Evolutionary conservation across 2,329 filamentous ascomycete genomes (phyloP).

Genomic region (Pyrenochaeta sp.): DNA sequence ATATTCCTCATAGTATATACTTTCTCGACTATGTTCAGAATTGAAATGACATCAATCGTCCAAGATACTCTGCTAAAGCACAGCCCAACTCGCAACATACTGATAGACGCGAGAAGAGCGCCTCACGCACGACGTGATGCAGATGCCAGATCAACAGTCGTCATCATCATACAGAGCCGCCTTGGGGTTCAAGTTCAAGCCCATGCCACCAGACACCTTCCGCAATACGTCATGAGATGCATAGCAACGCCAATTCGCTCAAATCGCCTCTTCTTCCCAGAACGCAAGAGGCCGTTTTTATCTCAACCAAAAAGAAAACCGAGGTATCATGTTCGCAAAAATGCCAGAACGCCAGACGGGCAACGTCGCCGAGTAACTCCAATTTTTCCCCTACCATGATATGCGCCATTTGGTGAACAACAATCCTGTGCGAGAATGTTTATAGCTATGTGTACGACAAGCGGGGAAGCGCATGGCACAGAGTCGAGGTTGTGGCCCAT

Average conservation of each 20-base stretch:
- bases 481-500: too few relatives aligned
- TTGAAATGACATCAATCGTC: conserved; percentile 7
- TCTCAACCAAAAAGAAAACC: conserved; percentile 8
- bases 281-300: conserved; percentile 1
- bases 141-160: background rate
- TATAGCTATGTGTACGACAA: background rate
- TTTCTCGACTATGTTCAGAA: conserved; percentile 18
- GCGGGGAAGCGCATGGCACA: too few relatives aligned
- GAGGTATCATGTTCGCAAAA: conserved; percentile 21
- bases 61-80: conserved; percentile 19
- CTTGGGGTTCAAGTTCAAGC: background rate
- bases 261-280: conserved; percentile 8
- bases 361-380: conserved; percentile 14
- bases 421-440: conserved; percentile 1
- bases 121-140: background rate
- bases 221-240: background rate
- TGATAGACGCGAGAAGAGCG: conserved; percentile 7
- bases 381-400: conserved; percentile 12
- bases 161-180: conserved; percentile 9
- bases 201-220: background rate
- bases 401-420: conserved; percentile 14
- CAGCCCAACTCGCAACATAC: conserved; percentile 10
- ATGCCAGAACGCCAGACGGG: conserved; percentile 19
- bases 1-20: conserved; percentile 34
- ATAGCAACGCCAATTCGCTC: conserved; percentile 5